Evolutionary conservation across 495 filamentous ascomycete genomes (phyloP), one percentile per base, ranked within the genome.

Genomic region (Lineolata rhizophorae): DNA sequence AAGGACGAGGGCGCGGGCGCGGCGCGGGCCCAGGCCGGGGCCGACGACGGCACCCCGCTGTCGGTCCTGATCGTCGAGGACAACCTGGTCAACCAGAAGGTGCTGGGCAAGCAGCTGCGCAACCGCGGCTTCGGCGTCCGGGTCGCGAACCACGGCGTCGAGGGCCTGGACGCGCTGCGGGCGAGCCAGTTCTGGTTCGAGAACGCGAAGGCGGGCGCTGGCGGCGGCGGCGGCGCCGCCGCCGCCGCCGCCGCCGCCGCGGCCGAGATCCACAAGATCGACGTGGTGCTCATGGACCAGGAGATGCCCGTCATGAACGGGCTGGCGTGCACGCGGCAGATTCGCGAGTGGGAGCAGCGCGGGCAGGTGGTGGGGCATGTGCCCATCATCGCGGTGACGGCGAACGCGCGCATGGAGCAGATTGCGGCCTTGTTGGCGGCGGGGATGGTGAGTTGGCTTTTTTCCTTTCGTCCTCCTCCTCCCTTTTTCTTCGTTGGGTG

Each of bases 221-320:
- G 21, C 76, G 82, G 42, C 74, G 71, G 12, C 52, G 83, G n/a
- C n/a, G 22, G 22, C 6, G 22, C 22, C 6, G 76, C 4, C 76
- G 69, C 34, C 70, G 83, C 43, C 78, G 78, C 14, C 51, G 62
- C 22, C 76, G 82, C 41, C 74, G 71, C 12, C 52, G 83, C 3
- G 65, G 73, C 5, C 38, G 41, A 39, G 24, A 32, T 51, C 15
- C 41, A 18, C 21, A 35, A 29, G 29, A 44, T 78, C 11, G 64
- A 65, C 30, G 64, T 82, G 27, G 67, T 83, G 12, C 52, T 83
- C 2, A 82, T 81, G 74, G 79, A 87, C 42, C 67, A 78, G 30
- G 76, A 84, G 43, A 84, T 84, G 79, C 79, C 79, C 0, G 52
- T 83, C 13, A 76, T 82, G 67, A 68, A 83, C 45, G 79, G 79